A percentile compares a stretch with the other conserved stretches of the same genome.
These are phyloP conservation scores for Intubia oerlemansii DNA, from an alignment of 2,329 filamentous ascomycete genomes.

Conservation along the genomic window DNA sequence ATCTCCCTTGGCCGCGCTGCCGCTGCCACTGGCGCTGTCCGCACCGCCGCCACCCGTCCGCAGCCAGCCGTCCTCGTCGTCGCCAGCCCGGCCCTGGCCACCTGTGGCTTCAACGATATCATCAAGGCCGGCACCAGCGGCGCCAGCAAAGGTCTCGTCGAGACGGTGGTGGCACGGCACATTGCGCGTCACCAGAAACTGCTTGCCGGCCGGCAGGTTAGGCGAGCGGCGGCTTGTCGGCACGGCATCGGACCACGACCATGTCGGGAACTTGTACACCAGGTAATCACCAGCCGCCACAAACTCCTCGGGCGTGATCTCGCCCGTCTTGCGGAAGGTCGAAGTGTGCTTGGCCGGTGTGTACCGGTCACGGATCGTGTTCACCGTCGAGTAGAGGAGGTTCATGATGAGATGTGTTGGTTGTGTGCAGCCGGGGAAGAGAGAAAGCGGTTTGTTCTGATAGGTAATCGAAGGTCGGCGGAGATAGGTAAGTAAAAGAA, in stretches of 20 bases:
- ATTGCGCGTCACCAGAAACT: slow-evolving; percentile 85
- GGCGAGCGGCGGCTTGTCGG: slow-evolving; percentile 55
- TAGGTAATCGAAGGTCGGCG: neutral
- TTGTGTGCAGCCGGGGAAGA: too few relatives aligned
- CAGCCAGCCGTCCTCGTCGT: slow-evolving; percentile 75
- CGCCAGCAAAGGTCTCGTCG: slow-evolving; percentile 81
- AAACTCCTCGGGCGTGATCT: slow-evolving; percentile 96
- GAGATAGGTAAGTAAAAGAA: too few relatives aligned
- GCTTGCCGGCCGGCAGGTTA: slow-evolving; percentile 74
- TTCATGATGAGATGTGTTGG: too few relatives aligned
- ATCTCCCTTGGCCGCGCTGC: neutral
- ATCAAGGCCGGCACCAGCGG: slow-evolving; percentile 68
- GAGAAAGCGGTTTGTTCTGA: neutral
- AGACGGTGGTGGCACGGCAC: slow-evolving; percentile 84
- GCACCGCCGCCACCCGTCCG: slow-evolving; percentile 37
- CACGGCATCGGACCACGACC: slow-evolving; percentile 87
- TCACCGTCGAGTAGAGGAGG: slow-evolving; percentile 68
- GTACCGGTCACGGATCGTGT: slow-evolving; percentile 78
- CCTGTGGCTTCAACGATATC: slow-evolving; percentile 54
- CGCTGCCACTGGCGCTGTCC: neutral
- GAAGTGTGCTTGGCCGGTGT: slow-evolving; percentile 77
- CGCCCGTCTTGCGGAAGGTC: slow-evolving; percentile 79
- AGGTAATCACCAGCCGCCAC: slow-evolving; percentile 89
- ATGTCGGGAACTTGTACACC: slow-evolving; percentile 96
- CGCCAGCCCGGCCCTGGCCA: slow-evolving; percentile 27